A percentile compares a stretch with the other conserved stretches of the same genome.
These are phyloP conservation scores for Nematocida sp. DNA, from an alignment of 371 early-diverging fungal species.

Conservation along the genomic window DNA sequence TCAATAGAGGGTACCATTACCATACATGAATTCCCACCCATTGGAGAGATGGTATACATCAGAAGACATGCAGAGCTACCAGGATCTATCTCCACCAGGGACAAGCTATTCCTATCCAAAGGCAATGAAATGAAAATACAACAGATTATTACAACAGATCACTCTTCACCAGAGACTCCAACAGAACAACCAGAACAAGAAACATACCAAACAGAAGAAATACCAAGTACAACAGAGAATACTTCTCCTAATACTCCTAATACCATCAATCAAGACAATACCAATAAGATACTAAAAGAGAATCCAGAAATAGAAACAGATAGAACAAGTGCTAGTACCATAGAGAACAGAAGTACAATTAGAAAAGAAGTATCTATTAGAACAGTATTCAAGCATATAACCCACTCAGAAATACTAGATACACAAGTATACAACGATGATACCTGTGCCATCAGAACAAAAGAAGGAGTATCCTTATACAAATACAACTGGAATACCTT, in stretches of 20 bases:
- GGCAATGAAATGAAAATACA: not conserved
- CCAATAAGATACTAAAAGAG: no score
- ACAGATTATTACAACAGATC: no score
- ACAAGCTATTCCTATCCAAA: not conserved
- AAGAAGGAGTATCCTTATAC: not conserved
- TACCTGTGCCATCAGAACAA: slow-evolving; percentile 11
- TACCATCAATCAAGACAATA: not conserved
- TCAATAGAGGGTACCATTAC: not conserved
- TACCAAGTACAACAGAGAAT: no score
- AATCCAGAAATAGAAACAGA: no score
- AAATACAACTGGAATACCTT: not conserved
- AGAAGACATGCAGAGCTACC: not conserved
- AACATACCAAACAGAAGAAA: no score
- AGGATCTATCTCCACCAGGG: not conserved
- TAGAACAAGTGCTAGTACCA: no score
- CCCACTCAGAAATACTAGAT: slow-evolving; percentile 2
- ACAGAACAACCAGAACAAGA: no score
- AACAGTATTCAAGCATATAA: slow-evolving; percentile 19
- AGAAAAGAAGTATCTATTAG: no score
- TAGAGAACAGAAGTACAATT: no score
- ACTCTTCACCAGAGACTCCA: no score
- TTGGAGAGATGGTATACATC: not conserved
- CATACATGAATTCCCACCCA: not conserved
- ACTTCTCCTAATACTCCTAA: no score
- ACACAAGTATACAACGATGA: not conserved